A percentile compares a stretch with the other conserved stretches of the same genome.
phyloP scores from a whole-genome alignment of 441 rosid genomes.

The Adansonia gregorii region DNA sequence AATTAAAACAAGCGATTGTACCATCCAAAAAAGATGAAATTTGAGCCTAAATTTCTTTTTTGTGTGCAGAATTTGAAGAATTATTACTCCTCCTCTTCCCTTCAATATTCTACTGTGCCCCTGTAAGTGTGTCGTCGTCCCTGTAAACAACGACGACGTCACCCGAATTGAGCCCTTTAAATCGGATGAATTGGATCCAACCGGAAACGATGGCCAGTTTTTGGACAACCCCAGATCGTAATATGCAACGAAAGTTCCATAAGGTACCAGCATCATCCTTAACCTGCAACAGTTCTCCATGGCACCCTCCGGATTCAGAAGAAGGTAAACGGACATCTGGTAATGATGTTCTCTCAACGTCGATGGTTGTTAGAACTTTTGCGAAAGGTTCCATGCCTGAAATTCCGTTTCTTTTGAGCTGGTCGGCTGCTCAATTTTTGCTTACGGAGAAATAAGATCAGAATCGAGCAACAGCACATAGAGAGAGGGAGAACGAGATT shows the following conservation, averaged over 20 bases:
- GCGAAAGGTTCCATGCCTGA: neutral
- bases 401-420: neutral
- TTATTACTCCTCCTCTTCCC: neutral
- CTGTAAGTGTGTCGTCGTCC: neutral
- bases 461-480: neutral
- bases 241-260: conserved; percentile 13
- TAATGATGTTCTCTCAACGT: conserved; percentile 21
- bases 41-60: neutral
- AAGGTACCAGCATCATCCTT: neutral
- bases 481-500: neutral
- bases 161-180: neutral
- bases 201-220: neutral
- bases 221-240: neutral
- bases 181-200: conserved; percentile 12
- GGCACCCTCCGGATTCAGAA: neutral
- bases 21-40: neutral
- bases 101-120: conserved; percentile 4
- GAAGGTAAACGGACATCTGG: neutral
- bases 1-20: too few species aligned
- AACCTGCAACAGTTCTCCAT: neutral
- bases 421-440: neutral
- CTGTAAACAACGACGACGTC: neutral
- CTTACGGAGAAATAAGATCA: neutral
- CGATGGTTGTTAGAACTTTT: conserved; percentile 20
- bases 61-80: neutral